Base-by-base conservation (phyloP, 192 early-diverging fungal genomes). In the Rhizoclosmatium globosum region DNA sequence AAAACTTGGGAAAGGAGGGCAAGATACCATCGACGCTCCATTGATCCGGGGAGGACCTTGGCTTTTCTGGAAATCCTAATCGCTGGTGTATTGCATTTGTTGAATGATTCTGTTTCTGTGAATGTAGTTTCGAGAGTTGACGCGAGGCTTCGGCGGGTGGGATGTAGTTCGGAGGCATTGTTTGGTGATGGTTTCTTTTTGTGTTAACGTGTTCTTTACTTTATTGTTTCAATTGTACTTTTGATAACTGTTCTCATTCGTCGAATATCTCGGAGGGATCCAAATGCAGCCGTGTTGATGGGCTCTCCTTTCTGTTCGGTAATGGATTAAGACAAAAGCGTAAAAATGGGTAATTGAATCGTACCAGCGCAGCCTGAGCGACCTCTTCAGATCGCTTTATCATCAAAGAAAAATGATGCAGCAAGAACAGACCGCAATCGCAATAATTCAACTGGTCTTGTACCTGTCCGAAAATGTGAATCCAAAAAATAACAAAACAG, bases 351-450 rank as follows among this genome's bases (percentile, higher is more conserved):
- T 61, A 61, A 6, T 42, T 23, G 23, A 38, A 68, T 62, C 59
- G 2, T 73, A 79, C 78, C 21, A 80, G 4, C 9, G 64, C 62
- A 45, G 61, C 50, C 4, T 46, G 15, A 21, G 66, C 44, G 38
- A 80, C 50, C 4, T 23, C 3, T 23, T 66, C 70, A 2, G 92
- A 91, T 53, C 83, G 71, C 60, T 79, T 70, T 45, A 95, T 71
- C 71, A 97, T 91, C 47, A 85, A 74, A 64, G 96, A 93, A 2
- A 94, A 87, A 73, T 93, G 94, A 74, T 95, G 89, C 6, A 94
- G 79, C 23, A 97, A 58, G 83, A 89, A 96, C 13, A 97, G 83
- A 19, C 96, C 96, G 76, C 96, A 97, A 81, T 97, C 96, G 72
- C 91, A 94, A 76, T 87, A 82, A 76, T 97, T 97, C 65, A 84